A percentile compares a stretch with the other conserved stretches of the same genome.
Conservation (phyloP, 2,329 filamentous ascomycete species). For the Alternaria angustiovoidea region DNA sequence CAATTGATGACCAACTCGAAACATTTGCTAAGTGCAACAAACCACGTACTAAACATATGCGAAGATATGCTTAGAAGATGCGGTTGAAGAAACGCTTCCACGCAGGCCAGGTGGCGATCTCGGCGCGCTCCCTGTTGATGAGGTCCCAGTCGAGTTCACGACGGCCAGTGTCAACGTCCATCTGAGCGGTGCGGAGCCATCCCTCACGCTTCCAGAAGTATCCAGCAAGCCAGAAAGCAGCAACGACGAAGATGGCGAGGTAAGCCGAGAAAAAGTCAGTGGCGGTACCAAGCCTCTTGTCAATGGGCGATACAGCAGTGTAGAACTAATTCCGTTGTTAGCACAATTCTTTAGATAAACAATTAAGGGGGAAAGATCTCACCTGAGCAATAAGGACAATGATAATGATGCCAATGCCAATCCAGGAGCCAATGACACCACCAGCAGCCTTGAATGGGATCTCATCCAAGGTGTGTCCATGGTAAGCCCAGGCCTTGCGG, state of each 20-base stretch:
- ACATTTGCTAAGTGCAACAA: not conserved
- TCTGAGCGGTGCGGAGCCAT: constrained; percentile 66
- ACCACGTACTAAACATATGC: not conserved
- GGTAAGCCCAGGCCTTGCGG: constrained; percentile 62
- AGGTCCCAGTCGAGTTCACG: constrained; percentile 71
- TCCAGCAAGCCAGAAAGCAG: constrained; percentile 56
- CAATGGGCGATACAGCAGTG: constrained; percentile 46
- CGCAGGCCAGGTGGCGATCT: constrained; percentile 60
- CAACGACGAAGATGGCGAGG: constrained; percentile 57
- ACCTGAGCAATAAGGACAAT: constrained; percentile 52
- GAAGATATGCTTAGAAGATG: constrained; percentile 37
- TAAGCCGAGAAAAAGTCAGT: constrained; percentile 58
- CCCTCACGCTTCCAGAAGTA: constrained; percentile 71
- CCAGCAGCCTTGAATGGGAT: constrained; percentile 54
- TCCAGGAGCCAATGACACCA: constrained; percentile 52
- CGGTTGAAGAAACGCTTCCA: constrained; percentile 53
- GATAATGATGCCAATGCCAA: constrained; percentile 52
- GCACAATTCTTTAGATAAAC: not conserved
- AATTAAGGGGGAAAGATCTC: constrained; percentile 13
- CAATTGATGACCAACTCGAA: not conserved
- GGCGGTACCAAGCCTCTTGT: constrained; percentile 42
- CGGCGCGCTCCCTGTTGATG: constrained; percentile 64
- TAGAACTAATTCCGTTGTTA: constrained; percentile 49
- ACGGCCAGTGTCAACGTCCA: constrained; percentile 72
- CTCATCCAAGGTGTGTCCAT: constrained; percentile 54